Percentiles rank a stretch among this genome's conserved stretches.
Conservation (phyloP, 2,329 filamentous ascomycete genomes). For the Arthrobotrys entomopaga region DNA sequence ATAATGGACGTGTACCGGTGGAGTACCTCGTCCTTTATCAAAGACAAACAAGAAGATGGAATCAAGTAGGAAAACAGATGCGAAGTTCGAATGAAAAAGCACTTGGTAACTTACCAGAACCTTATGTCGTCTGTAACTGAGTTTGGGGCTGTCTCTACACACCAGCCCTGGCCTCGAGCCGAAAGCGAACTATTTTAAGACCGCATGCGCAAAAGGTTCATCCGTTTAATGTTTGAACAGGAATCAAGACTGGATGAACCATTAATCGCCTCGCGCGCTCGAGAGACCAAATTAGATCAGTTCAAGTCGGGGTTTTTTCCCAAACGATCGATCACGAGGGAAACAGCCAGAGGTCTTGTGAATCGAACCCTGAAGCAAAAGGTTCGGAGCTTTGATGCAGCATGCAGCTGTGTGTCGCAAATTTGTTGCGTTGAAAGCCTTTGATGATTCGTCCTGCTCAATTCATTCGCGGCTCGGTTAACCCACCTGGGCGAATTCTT, state of each 20-base stretch:
- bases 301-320: not conserved
- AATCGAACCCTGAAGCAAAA: not conserved
- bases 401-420: no score
- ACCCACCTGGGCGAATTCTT: slow-evolving; percentile 17
- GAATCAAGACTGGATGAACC: not conserved
- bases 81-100: slow-evolving; percentile 7
- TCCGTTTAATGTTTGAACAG: slow-evolving; percentile 8
- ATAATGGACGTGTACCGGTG: no score
- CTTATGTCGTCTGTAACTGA: not conserved
- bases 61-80: slow-evolving; percentile 15
- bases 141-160: not conserved
- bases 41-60: slow-evolving; percentile 32
- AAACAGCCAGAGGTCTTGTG: slow-evolving; percentile 7
- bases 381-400: not conserved
- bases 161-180: not conserved
- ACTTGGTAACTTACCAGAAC: slow-evolving; percentile 6
- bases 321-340: slow-evolving; percentile 28
- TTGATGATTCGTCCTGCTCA: slow-evolving; percentile 37
- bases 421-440: slow-evolving; percentile 13
- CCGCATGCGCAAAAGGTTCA: slow-evolving; percentile 39
- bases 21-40: slow-evolving; percentile 21
- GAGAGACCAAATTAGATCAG: not conserved
- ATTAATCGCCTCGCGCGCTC: slow-evolving; percentile 7
- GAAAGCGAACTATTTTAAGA: slow-evolving; percentile 29
- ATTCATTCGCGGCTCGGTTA: slow-evolving; percentile 48